phyloP scores from a whole-genome alignment of 768 basidiomycete species.

The Lactarius trivialis region DNA sequence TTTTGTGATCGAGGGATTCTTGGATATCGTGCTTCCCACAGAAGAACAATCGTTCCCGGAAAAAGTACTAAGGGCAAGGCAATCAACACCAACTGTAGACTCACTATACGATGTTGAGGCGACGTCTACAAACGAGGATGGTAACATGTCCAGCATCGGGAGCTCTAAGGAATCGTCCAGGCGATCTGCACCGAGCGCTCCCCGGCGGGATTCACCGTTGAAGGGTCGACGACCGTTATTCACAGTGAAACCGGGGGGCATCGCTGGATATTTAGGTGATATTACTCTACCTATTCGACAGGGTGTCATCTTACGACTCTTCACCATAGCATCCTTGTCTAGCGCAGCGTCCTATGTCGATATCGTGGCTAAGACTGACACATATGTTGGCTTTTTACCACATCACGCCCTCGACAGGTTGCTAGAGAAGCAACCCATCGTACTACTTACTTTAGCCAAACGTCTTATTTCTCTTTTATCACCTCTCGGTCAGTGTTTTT shows the following conservation, averaged over 20 bases:
- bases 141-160: conserved; percentile 12
- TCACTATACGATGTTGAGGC: conserved; percentile 18
- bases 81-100: conserved; percentile 9
- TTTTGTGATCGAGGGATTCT: conserved; percentile 92
- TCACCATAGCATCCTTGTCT: conserved; percentile 70
- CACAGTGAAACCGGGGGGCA: conserved; percentile 94
- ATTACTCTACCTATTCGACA: not conserved
- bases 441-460: conserved; percentile 90
- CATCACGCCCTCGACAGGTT: conserved; percentile 82
- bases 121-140: conserved; percentile 15
- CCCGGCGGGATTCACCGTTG: conserved; percentile 34
- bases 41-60: conserved; percentile 26
- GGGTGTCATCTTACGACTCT: not conserved
- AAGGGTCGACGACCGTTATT: conserved; percentile 61
- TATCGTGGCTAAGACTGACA: conserved; percentile 94
- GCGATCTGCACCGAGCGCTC: conserved; percentile 26
- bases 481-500: conserved; percentile 60
- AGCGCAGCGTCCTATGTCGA: conserved; percentile 93
- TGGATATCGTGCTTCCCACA: conserved; percentile 80
- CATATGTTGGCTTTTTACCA: conserved; percentile 95
- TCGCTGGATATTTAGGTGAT: conserved; percentile 90
- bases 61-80: conserved; percentile 14
- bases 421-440: conserved; percentile 91
- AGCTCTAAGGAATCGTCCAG: conserved; percentile 12
- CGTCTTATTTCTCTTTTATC: conserved; percentile 93